Evolutionary conservation across 345 rosid species (phyloP).

Genomic region (Gossypium arboreum): DNA sequence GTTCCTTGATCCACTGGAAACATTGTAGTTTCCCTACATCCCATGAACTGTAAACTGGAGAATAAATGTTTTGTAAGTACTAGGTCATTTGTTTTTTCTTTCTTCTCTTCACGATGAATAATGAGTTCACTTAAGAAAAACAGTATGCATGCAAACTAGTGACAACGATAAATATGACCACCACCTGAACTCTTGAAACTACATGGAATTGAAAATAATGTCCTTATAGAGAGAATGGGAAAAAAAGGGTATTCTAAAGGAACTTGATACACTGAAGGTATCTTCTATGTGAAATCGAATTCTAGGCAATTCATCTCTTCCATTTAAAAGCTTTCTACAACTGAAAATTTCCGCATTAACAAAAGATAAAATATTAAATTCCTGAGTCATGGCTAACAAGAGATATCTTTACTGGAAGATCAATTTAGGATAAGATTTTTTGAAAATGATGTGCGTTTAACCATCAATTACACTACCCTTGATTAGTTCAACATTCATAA

Average conservation of each 20-base stretch:
- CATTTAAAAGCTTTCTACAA: slow-evolving; percentile 1
- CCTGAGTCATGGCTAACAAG: neutral
- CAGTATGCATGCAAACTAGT: neutral
- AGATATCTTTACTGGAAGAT: neutral
- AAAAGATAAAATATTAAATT: neutral
- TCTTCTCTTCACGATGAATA: neutral
- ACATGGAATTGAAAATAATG: neutral
- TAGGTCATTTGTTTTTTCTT: neutral
- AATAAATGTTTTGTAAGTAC: neutral
- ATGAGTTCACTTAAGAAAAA: neutral
- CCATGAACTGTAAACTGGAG: slow-evolving; percentile 79
- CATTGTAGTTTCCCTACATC: slow-evolving; percentile 76
- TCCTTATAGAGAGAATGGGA: neutral
- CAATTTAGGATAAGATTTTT: neutral
- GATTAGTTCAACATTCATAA: neutral
- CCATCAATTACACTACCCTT: neutral
- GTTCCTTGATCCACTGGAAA: slow-evolving; percentile 67
- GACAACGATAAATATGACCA: neutral
- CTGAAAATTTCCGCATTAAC: neutral
- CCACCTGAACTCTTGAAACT: neutral
- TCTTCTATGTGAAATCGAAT: neutral
- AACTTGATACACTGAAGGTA: neutral
- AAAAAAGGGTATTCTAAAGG: neutral
- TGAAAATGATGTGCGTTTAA: neutral
- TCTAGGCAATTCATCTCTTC: neutral